Conservation (phyloP, 306 rosid genomes). For the Cyclanthera cordifolia region DNA sequence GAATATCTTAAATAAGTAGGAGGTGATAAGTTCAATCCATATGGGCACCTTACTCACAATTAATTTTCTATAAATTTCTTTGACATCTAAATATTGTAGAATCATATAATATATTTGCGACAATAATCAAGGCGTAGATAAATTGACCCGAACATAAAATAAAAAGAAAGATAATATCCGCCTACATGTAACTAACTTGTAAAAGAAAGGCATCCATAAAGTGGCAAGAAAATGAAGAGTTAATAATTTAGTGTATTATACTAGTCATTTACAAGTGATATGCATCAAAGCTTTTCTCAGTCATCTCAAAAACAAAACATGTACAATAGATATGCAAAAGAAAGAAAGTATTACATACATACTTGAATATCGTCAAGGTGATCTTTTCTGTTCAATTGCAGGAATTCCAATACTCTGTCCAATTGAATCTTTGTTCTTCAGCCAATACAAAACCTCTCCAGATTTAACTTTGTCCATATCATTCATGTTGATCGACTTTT, state of each 20-base stretch:
- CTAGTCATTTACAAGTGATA: background rate
- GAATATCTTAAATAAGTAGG: no score
- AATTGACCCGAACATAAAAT: no score
- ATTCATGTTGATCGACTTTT: constrained; percentile 20
- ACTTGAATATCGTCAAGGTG: no score
- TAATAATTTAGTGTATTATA: background rate
- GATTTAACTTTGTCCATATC: background rate
- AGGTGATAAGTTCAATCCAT: no score
- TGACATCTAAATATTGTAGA: no score
- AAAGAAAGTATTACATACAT: background rate
- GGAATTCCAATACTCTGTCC: background rate
- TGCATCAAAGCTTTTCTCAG: background rate
- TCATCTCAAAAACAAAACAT: background rate
- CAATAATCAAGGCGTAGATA: no score
- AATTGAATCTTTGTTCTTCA: background rate
- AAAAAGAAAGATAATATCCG: no score
- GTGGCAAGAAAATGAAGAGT: background rate
- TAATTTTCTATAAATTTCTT: no score
- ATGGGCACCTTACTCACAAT: no score
- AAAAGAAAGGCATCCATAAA: background rate
- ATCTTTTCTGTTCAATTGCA: no score
- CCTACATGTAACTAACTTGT: background rate
- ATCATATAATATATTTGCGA: no score
- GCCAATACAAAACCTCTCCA: background rate
- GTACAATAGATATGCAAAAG: background rate